A percentile compares a stretch with the other conserved stretches of the same genome.
Conservation (phyloP, 495 filamentous ascomycete species). For the Rusavskia elegans region DNA sequence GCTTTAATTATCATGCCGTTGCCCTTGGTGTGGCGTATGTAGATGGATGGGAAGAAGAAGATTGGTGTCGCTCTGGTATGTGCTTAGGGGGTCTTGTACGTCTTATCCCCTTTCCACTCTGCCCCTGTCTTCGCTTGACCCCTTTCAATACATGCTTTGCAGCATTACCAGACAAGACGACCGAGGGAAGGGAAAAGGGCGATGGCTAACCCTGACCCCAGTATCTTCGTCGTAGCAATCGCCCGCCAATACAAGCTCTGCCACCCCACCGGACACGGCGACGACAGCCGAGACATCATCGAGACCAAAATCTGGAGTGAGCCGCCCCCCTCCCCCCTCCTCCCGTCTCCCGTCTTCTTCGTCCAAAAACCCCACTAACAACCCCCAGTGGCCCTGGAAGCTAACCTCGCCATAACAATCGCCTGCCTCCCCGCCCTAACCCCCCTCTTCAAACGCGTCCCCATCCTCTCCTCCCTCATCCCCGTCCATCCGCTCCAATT, state of each 20-base stretch:
- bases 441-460: not conserved
- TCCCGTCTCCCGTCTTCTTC: not conserved
- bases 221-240: not conserved
- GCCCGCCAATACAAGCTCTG: not conserved
- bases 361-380: not conserved
- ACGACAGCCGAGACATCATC: not conserved
- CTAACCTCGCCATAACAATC: constrained; percentile 6
- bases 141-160: too few species aligned
- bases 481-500: not conserved
- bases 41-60: constrained; percentile 3
- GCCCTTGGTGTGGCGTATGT: constrained; percentile 4
- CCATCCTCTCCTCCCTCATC: not conserved
- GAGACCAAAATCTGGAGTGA: constrained; percentile 5
- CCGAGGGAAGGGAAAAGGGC: too few species aligned
- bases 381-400: not conserved
- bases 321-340: not conserved
- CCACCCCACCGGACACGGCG: not conserved
- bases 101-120: not conserved
- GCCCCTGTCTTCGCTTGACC: too few species aligned
- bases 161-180: too few species aligned
- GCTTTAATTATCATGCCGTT: constrained; percentile 1
- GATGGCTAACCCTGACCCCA: not conserved
- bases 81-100: constrained; percentile 4
- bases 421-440: constrained; percentile 3
- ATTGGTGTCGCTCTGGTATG: constrained; percentile 3